Conservation (phyloP, 2,329 filamentous ascomycete genomes). For the Ceratocystis destructans region DNA sequence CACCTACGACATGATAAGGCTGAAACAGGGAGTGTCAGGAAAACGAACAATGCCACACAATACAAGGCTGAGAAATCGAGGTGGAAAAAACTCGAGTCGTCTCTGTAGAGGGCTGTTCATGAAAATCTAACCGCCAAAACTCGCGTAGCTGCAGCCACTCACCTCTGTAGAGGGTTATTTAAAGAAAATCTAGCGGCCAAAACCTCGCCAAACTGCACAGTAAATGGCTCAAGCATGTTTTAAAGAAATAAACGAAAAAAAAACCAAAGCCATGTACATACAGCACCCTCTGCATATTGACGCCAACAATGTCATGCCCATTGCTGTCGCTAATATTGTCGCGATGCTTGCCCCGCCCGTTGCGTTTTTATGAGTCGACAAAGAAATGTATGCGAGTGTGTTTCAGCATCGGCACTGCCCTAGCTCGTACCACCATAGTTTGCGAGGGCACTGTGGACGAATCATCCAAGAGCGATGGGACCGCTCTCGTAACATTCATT, state of each 20-base stretch:
- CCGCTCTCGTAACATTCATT: slow-evolving; percentile 44
- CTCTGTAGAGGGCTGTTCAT: no score
- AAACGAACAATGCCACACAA: background rate
- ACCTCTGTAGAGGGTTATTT: no score
- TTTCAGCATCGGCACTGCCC: slow-evolving; percentile 33
- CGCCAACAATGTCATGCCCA: background rate
- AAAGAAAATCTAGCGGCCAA: background rate
- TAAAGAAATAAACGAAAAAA: background rate
- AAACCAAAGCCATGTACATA: background rate
- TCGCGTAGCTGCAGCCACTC: no score
- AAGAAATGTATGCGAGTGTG: slow-evolving; percentile 27
- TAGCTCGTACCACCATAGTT: slow-evolving; percentile 36
- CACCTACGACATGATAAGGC: background rate
- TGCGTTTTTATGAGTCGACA: slow-evolving; percentile 26
- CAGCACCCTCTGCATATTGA: slow-evolving; percentile 16
- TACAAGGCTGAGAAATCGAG: background rate
- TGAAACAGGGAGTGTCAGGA: background rate
- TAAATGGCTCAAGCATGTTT: background rate
- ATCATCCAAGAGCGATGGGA: slow-evolving; percentile 38
- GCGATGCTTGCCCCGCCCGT: slow-evolving; percentile 34
- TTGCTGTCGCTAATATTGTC: slow-evolving; percentile 32
- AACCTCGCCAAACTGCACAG: background rate
- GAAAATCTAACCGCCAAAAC: no score
- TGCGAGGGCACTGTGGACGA: slow-evolving; percentile 32
- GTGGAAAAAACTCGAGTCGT: background rate